Evolutionary conservation across 805 yeast genomes (phyloP), one percentile per base, ranked within the genome.

Genomic region (Wickerhamomyces ciferrii): DNA sequence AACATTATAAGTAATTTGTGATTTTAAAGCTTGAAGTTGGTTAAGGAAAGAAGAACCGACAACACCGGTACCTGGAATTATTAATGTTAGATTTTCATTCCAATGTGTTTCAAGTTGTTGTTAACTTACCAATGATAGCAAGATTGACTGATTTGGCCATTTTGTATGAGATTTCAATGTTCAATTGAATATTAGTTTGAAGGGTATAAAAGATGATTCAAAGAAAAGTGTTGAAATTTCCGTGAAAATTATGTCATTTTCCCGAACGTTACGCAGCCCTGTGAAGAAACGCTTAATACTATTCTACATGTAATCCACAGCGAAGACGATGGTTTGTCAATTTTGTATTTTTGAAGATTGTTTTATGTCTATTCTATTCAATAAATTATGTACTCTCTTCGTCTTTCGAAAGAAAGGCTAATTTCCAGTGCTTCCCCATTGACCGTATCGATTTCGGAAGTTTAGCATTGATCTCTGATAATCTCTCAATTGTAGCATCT

Each of bases 11-110:
- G 72, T 69, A 58, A 87, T 79, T 21, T 79, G 45, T 20, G 84
- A 65, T 54, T 79, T 77, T 53, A 87, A 67, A 48, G 72, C 70
- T 44, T 76, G 72, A 61, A 92, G 78, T 71, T 92, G 99, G 67
- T 77, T 78, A 65, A 94, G 72, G 71, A 90, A 89, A 43, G 96
- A 87, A 23, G 94, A 77, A 49, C 99, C 99, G 51, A 94, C 98
- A 43, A 92, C 94, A 60, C 99, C 99, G 45, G 97, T 83, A 45
- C 90, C 89, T 71, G 27, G 21, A 25, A 29, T 50, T 67, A 46
- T 20, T 13, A 39, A 39, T 17, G 48, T 46, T 41, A 50, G 42
- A n/a, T n/a, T n/a, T n/a, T n/a, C n/a, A n/a, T n/a, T n/a, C n/a
- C n/a, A n/a, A n/a, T n/a, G n/a, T n/a, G n/a, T 24, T 20, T 8